Conservation (phyloP, 352 stramenopile species). For the Globisporangium lucens region DNA sequence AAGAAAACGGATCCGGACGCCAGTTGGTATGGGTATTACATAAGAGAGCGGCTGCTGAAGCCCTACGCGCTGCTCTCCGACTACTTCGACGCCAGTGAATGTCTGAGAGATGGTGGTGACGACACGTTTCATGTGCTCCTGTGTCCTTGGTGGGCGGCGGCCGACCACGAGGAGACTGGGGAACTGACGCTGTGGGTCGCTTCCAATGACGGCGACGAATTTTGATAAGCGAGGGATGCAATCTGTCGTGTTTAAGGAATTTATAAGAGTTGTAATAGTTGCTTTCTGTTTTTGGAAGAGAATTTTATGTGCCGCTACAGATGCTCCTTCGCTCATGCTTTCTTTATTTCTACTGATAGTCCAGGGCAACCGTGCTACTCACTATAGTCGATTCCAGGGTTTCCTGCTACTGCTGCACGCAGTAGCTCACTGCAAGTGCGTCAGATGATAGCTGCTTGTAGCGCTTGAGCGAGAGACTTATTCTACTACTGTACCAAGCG, state of each 20-base stretch:
- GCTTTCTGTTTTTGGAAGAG: neutral
- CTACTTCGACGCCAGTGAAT: neutral
- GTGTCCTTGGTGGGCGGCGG: neutral
- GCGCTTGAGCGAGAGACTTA: no score
- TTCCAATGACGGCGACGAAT: neutral
- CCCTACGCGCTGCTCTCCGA: neutral
- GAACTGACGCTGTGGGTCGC: neutral
- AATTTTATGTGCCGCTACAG: neutral
- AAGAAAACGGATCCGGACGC: neutral
- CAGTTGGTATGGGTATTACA: neutral
- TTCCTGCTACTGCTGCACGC: no score
- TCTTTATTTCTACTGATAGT: neutral
- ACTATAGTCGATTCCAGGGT: neutral
- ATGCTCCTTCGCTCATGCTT: neutral
- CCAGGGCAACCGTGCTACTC: neutral
- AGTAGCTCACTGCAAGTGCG: no score
- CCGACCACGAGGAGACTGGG: neutral
- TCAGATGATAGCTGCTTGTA: no score
- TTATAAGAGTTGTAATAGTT: neutral
- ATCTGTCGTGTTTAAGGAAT: neutral
- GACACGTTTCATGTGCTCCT: neutral
- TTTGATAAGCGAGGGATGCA: neutral
- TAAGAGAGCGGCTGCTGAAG: neutral
- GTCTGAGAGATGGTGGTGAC: neutral
- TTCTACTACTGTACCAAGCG: no score